phyloP scores from a whole-genome alignment of 2,329 filamentous ascomycete species.

The Monosporascus cannonballus region DNA sequence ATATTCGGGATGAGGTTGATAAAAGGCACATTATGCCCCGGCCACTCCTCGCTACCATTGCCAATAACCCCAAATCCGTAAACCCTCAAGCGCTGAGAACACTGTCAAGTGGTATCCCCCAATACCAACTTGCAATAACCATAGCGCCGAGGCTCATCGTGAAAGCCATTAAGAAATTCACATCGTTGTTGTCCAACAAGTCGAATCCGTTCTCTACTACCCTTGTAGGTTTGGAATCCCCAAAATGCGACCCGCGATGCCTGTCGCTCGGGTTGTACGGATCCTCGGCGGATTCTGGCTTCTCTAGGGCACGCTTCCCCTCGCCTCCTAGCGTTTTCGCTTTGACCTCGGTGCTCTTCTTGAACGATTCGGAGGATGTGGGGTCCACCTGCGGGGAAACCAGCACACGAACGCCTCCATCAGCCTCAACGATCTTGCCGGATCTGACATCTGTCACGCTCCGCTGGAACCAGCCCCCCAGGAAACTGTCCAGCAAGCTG shows the following conservation, averaged over 20 bases:
- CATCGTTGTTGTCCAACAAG: conserved; percentile 87
- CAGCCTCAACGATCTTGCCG: conserved; percentile 85
- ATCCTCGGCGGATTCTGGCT: conserved; percentile 28
- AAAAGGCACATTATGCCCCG: too few relatives aligned
- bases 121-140: conserved; percentile 54
- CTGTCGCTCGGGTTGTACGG: conserved; percentile 45
- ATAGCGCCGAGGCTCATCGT: conserved; percentile 77
- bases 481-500: conserved; percentile 78
- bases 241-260: conserved; percentile 46
- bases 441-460: conserved; percentile 78
- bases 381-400: conserved; percentile 31
- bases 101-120: conserved; percentile 46
- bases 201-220: conserved; percentile 62
- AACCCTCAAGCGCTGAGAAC: conserved; percentile 28
- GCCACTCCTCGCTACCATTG: too few relatives aligned
- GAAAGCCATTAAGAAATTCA: conserved; percentile 88
- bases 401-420: conserved; percentile 59
- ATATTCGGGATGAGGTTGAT: too few relatives aligned
- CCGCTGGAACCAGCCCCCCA: conserved; percentile 79
- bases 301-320: conserved; percentile 36
- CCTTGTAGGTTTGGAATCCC: conserved; percentile 53
- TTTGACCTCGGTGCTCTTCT: conserved; percentile 33
- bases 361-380: conserved; percentile 18
- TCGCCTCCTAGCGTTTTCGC: conserved; percentile 37
- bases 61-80: too few relatives aligned